Base-by-base conservation (phyloP, 176 grass and related monocot genomes). In the Saccharum officinarum region DNA sequence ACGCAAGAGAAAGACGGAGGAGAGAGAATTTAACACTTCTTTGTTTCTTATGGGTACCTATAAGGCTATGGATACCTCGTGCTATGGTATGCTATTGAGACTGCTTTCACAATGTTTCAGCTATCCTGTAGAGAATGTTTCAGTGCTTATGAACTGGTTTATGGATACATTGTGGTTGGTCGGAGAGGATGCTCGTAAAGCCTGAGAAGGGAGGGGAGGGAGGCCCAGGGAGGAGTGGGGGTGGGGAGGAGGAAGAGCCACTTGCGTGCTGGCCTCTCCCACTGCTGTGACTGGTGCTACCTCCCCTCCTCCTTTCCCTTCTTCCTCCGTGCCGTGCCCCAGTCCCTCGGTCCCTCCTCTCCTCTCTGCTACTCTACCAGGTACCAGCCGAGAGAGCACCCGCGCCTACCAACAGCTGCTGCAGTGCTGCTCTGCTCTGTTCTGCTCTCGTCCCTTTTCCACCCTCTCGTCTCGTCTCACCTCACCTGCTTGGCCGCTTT, bases 191-290 rank as follows among this genome's bases (percentile, higher is more conserved):
- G 28, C 25, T 71, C 23, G 11, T 79, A 78, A 78, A 76, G 79
- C 60, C 79, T 6, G 15, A 67, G 14, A 2, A 7, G 33, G 0
- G 14, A 8, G 23, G 22, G 68, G 66, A 18, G n/a, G 18, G 70
- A 73, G 72, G 55, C 66, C 83, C 79, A 10, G 0, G 11, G 15
- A 36, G 54, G 49, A 25, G n/a, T 23, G 57, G 54, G 17, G 0
- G 38, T 45, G 14, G 69, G 7, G 50, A 42, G 41, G 18, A 15
- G 46, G 18, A 15, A 8, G 25, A 83, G 61, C 74, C 82, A 92
- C 63, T 94, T 92, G 92, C 90, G 92, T 92, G 82, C 82, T 75
- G 90, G 90, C 79, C 87, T 88, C 86, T 81, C 68, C 85, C 85
- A 63, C 82, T 86, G 77, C 68, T 39, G 77, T 82, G 87, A 87